A percentile compares a stretch with the other conserved stretches of the same genome.
Conservation (phyloP, 441 rosid genomes). For the Daphne laureola region DNA sequence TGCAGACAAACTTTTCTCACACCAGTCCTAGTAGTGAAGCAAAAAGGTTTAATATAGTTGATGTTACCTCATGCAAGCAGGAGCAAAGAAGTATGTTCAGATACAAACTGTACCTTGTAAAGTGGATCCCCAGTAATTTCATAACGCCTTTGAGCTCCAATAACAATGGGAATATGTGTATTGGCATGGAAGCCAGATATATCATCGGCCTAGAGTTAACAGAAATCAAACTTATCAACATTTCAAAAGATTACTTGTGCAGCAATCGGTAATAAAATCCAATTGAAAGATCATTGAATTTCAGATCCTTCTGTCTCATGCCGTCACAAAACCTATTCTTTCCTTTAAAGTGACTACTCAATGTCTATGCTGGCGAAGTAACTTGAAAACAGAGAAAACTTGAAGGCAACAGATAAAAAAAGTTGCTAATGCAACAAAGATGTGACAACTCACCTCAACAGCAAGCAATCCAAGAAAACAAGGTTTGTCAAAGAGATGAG, state of each 20-base stretch:
- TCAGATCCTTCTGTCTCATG: slow-evolving; percentile 1
- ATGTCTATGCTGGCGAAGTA: too few relatives aligned
- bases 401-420: background rate
- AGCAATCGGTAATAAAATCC: slow-evolving; percentile 8
- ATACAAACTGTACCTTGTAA: slow-evolving; percentile 55
- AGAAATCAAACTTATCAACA: background rate
- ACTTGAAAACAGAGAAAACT: background rate
- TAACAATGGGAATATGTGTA: slow-evolving; percentile 80
- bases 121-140: slow-evolving; percentile 86
- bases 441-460: slow-evolving; percentile 35
- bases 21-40: background rate
- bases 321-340: background rate
- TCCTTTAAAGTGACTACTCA: too few relatives aligned
- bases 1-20: background rate
- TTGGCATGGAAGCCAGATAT: slow-evolving; percentile 86
- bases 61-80: background rate
- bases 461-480: slow-evolving; percentile 96
- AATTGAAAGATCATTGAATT: slow-evolving; percentile 7
- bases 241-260: slow-evolving; percentile 2
- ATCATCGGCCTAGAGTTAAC: slow-evolving; percentile 65
- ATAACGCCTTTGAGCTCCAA: slow-evolving; percentile 85
- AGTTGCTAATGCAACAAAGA: background rate
- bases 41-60: background rate
- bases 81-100: background rate
- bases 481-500: slow-evolving; percentile 95